phyloP scores from a whole-genome alignment of 2,329 filamentous ascomycete species.

The Paracoccidioides lutzii region DNA sequence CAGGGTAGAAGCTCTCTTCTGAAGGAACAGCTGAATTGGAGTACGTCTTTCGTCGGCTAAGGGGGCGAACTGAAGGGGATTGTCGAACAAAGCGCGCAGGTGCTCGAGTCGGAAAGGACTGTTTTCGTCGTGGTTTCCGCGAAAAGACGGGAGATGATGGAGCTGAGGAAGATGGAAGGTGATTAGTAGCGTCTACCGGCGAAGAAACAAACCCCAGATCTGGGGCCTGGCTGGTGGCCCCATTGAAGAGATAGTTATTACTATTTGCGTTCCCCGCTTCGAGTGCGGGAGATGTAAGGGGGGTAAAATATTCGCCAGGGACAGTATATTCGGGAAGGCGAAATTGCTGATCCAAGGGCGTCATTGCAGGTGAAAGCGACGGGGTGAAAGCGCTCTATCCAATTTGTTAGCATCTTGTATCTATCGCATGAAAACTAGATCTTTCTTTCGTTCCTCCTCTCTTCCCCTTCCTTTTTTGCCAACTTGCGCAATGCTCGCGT shows the following conservation, averaged over 20 bases:
- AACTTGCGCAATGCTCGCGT: not conserved
- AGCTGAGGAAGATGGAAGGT: constrained; percentile 20
- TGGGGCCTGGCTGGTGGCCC: constrained; percentile 18
- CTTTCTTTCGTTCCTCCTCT: no score
- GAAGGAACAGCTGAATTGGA: constrained; percentile 18
- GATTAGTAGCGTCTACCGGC: constrained; percentile 26
- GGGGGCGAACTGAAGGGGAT: constrained; percentile 32
- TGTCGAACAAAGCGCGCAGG: constrained; percentile 28
- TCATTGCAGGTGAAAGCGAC: constrained; percentile 39
- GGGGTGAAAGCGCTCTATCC: constrained; percentile 36
- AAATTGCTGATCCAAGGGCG: constrained; percentile 36
- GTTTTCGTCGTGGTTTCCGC: constrained; percentile 29
- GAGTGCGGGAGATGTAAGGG: constrained; percentile 38
- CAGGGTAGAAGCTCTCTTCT: constrained; percentile 23
- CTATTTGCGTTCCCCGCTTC: constrained; percentile 32
- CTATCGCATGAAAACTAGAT: not conserved
- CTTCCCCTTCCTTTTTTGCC: not conserved
- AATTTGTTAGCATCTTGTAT: not conserved
- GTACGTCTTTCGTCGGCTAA: constrained; percentile 22
- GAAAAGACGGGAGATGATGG: constrained; percentile 23
- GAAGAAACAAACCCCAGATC: constrained; percentile 32
- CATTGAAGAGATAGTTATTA: constrained; percentile 25
- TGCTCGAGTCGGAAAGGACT: constrained; percentile 22
- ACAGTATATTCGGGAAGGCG: constrained; percentile 36
- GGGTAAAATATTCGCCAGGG: constrained; percentile 38